Evolutionary conservation across 495 filamentous ascomycete species (phyloP).

Genomic region (Sordaria brevicollis): DNA sequence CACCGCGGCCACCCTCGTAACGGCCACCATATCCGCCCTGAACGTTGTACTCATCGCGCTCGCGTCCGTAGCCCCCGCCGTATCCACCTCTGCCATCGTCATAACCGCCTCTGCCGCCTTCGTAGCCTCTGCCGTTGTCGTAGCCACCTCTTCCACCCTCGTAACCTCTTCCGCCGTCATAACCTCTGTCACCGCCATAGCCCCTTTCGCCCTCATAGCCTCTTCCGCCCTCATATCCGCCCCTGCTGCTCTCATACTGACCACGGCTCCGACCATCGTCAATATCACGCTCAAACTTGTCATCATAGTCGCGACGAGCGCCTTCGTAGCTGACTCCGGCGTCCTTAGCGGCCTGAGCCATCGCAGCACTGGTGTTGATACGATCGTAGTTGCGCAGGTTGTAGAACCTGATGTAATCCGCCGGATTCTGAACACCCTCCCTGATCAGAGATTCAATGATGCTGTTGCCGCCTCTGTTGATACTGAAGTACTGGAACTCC

Average conservation of each 20-base stretch:
- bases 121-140: no score
- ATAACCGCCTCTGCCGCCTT: slow-evolving; percentile 11
- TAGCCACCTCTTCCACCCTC: no score
- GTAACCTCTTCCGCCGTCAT: no score
- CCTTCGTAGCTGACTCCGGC: slow-evolving; percentile 67
- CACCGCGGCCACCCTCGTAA: background rate
- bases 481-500: slow-evolving; percentile 74
- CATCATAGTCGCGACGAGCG: slow-evolving; percentile 58
- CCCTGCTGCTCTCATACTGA: background rate
- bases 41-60: slow-evolving; percentile 6
- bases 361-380: slow-evolving; percentile 60
- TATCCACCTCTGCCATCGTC: slow-evolving; percentile 4
- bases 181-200: background rate
- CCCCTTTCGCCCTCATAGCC: slow-evolving; percentile 4
- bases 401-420: slow-evolving; percentile 87
- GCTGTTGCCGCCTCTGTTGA: slow-evolving; percentile 75
- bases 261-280: background rate
- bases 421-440: slow-evolving; percentile 55
- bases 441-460: slow-evolving; percentile 72
- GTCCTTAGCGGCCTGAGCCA: slow-evolving; percentile 52
- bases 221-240: slow-evolving; percentile 7
- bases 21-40: background rate
- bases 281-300: slow-evolving; percentile 22
- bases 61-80: slow-evolving; percentile 1
- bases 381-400: slow-evolving; percentile 90